Conservation (phyloP, 495 filamentous ascomycete species). For the Penicillium herquei region DNA sequence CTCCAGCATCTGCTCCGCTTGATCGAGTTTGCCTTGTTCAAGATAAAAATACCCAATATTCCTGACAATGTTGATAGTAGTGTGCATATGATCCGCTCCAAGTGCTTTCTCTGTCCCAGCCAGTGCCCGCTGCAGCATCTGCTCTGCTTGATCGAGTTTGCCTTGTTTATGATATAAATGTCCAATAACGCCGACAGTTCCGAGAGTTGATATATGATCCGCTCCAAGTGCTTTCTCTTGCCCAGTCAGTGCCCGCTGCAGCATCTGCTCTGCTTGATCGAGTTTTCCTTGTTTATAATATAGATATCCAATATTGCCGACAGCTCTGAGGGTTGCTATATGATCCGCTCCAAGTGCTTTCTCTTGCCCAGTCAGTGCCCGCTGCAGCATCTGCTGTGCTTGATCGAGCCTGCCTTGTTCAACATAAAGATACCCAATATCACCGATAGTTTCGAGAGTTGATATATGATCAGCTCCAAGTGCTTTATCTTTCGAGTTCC, state of each 20-base stretch:
- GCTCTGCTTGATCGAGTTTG: background rate
- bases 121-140: background rate
- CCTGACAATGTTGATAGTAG: background rate
- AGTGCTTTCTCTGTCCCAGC: background rate
- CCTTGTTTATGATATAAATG: background rate
- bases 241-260: background rate
- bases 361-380: background rate
- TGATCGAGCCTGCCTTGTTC: background rate
- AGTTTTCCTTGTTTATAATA: background rate
- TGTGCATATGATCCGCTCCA: background rate
- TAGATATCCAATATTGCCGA: background rate
- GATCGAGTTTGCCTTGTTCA: background rate
- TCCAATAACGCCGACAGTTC: background rate
- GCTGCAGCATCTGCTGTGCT: background rate
- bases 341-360: background rate
- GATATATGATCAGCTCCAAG: background rate
- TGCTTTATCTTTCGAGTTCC: conserved; percentile 7
- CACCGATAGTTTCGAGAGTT: background rate
- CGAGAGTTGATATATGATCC: background rate
- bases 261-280: background rate
- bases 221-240: background rate
- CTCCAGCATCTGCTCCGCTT: background rate
- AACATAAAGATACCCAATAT: background rate
- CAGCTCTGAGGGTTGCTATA: background rate
- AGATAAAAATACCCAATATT: background rate